A percentile compares a stretch with the other conserved stretches of the same genome.
phyloP scores from a whole-genome alignment of 345 rosid genomes.

The Eucalyptus tenuipes region DNA sequence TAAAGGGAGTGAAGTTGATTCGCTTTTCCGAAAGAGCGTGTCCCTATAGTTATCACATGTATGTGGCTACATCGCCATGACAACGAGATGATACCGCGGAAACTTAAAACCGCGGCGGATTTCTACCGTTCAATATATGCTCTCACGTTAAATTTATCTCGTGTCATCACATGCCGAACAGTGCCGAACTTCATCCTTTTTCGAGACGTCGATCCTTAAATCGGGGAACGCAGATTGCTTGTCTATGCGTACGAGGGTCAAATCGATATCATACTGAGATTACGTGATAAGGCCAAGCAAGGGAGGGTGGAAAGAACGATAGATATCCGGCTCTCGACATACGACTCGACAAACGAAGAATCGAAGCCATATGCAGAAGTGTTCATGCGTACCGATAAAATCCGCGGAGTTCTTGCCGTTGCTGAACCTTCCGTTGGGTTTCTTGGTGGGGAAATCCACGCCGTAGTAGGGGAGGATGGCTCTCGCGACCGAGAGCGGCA shows the following conservation, averaged over 20 bases:
- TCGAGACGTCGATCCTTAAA: not conserved
- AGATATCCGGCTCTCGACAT: not conserved
- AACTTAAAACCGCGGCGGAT: not conserved
- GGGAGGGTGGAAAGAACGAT: not conserved
- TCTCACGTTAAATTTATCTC: not conserved
- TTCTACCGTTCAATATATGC: not conserved
- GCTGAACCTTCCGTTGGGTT: constrained; percentile 45
- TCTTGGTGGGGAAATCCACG: constrained; percentile 29
- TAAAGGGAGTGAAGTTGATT: not conserved
- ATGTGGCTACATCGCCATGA: not conserved
- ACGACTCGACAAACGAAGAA: not conserved
- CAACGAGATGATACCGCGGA: not conserved
- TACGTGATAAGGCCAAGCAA: not conserved
- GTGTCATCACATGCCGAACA: not conserved
- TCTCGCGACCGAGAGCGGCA: constrained; percentile 17
- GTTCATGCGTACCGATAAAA: constrained; percentile 12
- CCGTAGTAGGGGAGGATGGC: constrained; percentile 43
- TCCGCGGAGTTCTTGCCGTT: constrained; percentile 53
- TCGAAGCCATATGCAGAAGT: not conserved
- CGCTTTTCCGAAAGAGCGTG: not conserved
- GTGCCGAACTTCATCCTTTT: not conserved
- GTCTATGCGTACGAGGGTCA: not conserved
- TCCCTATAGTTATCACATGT: not conserved
- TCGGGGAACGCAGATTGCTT: not conserved
- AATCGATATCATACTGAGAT: not conserved